Conservation (phyloP, 2,329 filamentous ascomycete genomes). For the Colletotrichum trifolii region DNA sequence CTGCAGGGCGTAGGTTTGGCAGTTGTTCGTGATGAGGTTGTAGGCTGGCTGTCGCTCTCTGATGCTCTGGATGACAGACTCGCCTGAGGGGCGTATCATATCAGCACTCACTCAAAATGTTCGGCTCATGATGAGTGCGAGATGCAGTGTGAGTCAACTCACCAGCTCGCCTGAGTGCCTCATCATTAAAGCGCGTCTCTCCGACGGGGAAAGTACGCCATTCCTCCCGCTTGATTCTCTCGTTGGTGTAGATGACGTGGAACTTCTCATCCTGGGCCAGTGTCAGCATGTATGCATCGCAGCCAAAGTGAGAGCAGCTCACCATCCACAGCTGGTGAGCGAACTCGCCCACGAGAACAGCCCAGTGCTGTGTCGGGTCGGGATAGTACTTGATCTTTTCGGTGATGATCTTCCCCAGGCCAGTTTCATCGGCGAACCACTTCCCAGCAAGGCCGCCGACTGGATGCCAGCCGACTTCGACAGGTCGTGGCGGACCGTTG, state of each 20-base stretch:
- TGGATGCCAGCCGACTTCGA: constrained; percentile 69
- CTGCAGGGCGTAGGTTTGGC: constrained; percentile 65
- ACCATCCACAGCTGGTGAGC: constrained; percentile 71
- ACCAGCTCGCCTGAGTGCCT: constrained; percentile 61
- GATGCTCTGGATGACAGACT: constrained; percentile 65
- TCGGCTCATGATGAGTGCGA: too few relatives aligned
- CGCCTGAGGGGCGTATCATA: constrained; percentile 47
- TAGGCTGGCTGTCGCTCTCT: constrained; percentile 60
- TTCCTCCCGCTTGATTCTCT: constrained; percentile 54
- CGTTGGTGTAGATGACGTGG: constrained; percentile 68
- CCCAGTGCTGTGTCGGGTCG: constrained; percentile 71
- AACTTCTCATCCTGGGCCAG: constrained; percentile 60
- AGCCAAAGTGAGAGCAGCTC: constrained; percentile 39
- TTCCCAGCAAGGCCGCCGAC: constrained; percentile 66
- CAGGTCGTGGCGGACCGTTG: constrained; percentile 51
- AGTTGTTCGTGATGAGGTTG: constrained; percentile 70
- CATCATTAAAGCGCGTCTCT: constrained; percentile 65
- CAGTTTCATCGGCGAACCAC: constrained; percentile 68
- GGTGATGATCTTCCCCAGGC: constrained; percentile 66
- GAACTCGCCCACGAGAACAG: constrained; percentile 65
- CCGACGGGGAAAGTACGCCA: constrained; percentile 65
- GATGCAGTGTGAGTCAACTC: constrained; percentile 38
- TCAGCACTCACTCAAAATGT: too few relatives aligned
- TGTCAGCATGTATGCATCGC: background rate
- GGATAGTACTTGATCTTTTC: constrained; percentile 65